phyloP scores from a whole-genome alignment of 345 rosid species.

The Cardamine resedifolia region DNA sequence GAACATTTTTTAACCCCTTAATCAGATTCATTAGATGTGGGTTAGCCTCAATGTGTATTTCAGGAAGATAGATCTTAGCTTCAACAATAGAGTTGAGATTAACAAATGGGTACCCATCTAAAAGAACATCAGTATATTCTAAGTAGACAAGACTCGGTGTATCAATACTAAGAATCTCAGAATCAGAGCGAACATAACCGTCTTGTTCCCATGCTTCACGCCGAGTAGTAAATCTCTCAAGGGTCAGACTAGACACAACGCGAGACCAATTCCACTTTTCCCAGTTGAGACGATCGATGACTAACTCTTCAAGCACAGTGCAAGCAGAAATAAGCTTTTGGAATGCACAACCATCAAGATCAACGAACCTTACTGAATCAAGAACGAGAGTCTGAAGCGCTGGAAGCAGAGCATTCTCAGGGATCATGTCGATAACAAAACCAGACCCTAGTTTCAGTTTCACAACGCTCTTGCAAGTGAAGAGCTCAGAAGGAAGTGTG shows the following conservation, averaged over 20 bases:
- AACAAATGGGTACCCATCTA: not conserved
- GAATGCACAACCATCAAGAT: not conserved
- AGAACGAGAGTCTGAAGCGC: too few relatives aligned
- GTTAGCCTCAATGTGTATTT: not conserved
- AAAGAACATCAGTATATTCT: not conserved
- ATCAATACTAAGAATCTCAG: not conserved
- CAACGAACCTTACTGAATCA: too few relatives aligned
- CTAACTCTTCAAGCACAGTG: not conserved
- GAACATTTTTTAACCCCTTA: not conserved
- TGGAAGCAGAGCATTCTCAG: too few relatives aligned
- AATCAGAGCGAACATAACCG: not conserved
- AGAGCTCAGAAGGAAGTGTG: too few relatives aligned
- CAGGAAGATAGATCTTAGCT: not conserved
- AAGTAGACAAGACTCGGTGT: not conserved
- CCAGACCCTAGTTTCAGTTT: too few relatives aligned
- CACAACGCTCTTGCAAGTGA: too few relatives aligned
- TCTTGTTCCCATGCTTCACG: not conserved
- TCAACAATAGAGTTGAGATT: slow-evolving; percentile 1
- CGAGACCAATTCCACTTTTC: not conserved
- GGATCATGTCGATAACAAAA: too few relatives aligned
- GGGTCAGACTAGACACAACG: not conserved
- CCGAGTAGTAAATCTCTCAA: not conserved
- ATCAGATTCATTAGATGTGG: not conserved
- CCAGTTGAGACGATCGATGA: not conserved
- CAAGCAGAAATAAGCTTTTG: not conserved